Evolutionary conservation across 306 rosid genomes (phyloP).

Genomic region (Begonia fuchsioides): DNA sequence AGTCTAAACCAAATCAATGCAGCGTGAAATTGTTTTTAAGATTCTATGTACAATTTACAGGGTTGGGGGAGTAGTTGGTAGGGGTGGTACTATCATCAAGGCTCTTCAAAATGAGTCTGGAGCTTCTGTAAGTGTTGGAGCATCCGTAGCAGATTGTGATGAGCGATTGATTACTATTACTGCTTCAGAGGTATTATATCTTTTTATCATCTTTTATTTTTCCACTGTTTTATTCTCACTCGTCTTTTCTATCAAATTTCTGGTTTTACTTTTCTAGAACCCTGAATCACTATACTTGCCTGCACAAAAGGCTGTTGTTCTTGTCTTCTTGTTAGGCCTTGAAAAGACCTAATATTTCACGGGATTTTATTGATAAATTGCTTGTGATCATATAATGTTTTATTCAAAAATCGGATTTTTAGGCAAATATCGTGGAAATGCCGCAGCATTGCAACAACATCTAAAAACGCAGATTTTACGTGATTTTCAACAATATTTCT

Average conservation of each 20-base stretch:
- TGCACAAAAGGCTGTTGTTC: constrained; percentile 80
- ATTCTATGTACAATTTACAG: constrained; percentile 67
- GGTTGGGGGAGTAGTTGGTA: constrained; percentile 93
- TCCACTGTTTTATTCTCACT: constrained; percentile 5
- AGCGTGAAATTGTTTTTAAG: constrained; percentile 60
- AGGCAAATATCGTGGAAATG: too few relatives aligned
- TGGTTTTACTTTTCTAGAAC: constrained; percentile 31
- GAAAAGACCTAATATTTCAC: too few relatives aligned
- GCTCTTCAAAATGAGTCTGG: constrained; percentile 89
- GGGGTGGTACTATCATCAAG: constrained; percentile 68
- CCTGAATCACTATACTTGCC: constrained; percentile 77
- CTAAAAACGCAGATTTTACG: too few relatives aligned
- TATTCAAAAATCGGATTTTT: too few relatives aligned
- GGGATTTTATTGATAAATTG: too few relatives aligned
- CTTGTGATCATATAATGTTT: too few relatives aligned
- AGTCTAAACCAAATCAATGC: constrained; percentile 26
- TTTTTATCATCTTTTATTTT: constrained; percentile 3
- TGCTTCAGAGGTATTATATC: constrained; percentile 69
- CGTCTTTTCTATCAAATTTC: not conserved
- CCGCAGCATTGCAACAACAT: too few relatives aligned
- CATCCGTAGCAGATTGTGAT: constrained; percentile 51
- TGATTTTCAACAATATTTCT: too few relatives aligned
- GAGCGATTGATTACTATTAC: constrained; percentile 62
- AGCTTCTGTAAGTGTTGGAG: constrained; percentile 58
- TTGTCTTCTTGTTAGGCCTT: too few relatives aligned